These are phyloP conservation scores for Xylaria sp. DNA, from an alignment of 2,329 filamentous ascomycete species.

Conservation along the genomic window DNA sequence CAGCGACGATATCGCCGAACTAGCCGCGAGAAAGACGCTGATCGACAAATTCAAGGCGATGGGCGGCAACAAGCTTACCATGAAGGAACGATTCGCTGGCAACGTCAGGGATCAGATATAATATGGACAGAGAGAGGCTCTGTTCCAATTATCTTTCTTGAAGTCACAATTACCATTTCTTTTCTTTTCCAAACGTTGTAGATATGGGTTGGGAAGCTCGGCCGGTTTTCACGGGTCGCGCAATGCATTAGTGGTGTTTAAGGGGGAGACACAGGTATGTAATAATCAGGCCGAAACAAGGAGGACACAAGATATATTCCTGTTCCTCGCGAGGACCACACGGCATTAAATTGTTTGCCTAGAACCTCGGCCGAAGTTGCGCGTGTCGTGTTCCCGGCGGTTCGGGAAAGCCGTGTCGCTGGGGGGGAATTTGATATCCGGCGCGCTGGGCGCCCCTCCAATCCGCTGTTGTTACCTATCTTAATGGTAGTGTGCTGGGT, in stretches of 20 bases:
- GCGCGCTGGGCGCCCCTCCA: neutral
- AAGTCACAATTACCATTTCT: neutral
- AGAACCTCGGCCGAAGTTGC: neutral
- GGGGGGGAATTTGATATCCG: neutral
- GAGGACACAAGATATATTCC: too few relatives aligned
- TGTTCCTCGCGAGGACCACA: too few relatives aligned
- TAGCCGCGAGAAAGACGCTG: constrained; percentile 63
- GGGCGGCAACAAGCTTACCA: constrained; percentile 52
- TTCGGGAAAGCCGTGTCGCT: neutral
- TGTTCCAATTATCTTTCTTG: neutral
- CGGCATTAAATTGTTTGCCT: too few relatives aligned
- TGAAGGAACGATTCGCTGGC: constrained; percentile 19
- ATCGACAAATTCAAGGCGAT: constrained; percentile 66
- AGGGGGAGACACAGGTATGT: constrained; percentile 4
- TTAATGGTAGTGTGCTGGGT: neutral
- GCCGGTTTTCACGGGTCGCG: constrained; percentile 5
- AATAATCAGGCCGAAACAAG: neutral
- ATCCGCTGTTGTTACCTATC: neutral
- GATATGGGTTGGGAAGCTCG: constrained; percentile 9
- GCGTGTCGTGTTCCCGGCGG: neutral
- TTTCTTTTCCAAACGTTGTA: constrained; percentile 7
- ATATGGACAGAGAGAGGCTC: constrained; percentile 1
- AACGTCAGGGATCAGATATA: constrained; percentile 11
- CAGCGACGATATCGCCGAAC: constrained; percentile 72
- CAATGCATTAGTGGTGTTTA: constrained; percentile 21